phyloP scores from a whole-genome alignment of 768 basidiomycete species.

The Mycena amicta region DNA sequence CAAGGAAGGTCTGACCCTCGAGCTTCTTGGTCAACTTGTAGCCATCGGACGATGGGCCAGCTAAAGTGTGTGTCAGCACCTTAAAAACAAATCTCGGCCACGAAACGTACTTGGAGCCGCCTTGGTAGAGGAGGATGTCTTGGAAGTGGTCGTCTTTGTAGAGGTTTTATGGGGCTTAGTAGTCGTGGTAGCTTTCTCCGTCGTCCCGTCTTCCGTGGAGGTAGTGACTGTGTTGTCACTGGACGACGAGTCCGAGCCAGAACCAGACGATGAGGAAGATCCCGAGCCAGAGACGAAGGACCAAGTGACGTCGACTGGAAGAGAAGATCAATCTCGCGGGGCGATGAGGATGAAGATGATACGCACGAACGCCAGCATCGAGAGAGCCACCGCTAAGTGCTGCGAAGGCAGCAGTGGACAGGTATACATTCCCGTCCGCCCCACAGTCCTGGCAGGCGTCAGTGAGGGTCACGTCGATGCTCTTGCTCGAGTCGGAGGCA shows the following conservation, averaged over 20 bases:
- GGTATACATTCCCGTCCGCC: conserved; percentile 10
- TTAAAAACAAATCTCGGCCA: no score
- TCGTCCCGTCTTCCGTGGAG: neutral
- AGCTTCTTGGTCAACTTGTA: conserved; percentile 17
- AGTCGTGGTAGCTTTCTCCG: no score
- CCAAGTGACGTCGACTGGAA: conserved; percentile 22
- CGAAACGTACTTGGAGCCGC: no score
- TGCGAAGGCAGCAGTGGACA: conserved; percentile 22
- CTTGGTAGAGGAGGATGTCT: neutral
- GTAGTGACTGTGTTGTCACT: neutral
- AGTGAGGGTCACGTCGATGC: conserved; percentile 21
- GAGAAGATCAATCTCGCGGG: neutral
- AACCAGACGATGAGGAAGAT: neutral
- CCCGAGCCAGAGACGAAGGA: conserved; percentile 11
- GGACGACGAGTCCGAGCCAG: neutral
- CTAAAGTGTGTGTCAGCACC: no score
- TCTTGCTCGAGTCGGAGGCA: conserved; percentile 17
- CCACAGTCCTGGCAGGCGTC: conserved; percentile 21
- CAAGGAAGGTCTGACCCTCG: conserved; percentile 20
- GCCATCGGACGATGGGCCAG: conserved; percentile 18
- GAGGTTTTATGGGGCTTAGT: no score
- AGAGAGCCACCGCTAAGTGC: conserved; percentile 18
- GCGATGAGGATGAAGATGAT: neutral
- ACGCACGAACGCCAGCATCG: conserved; percentile 20
- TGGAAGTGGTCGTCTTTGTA: no score